A percentile compares a stretch with the other conserved stretches of the same genome.
These are phyloP conservation scores for Aegilops speltoides DNA, from an alignment of 176 grass and related monocot genomes.

Conservation along the genomic window DNA sequence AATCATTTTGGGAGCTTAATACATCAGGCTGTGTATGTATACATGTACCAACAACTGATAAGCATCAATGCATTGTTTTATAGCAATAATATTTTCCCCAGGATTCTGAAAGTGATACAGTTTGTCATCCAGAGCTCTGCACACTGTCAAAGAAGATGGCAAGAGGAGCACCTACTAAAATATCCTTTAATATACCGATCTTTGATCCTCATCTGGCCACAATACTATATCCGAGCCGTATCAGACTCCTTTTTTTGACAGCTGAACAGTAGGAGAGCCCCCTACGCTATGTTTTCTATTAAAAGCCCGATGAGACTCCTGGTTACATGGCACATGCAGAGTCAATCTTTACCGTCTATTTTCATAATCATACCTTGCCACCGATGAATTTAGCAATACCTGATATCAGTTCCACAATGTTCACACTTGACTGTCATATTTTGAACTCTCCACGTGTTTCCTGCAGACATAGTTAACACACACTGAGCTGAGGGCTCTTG, in stretches of 20 bases:
- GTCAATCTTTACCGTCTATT: conserved; percentile 85
- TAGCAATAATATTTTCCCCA: background rate
- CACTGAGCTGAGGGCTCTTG: conserved; percentile 77
- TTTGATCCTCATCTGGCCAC: conserved; percentile 95
- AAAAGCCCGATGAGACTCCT: conserved; percentile 24
- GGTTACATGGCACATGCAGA: conserved; percentile 64
- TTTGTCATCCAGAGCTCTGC: conserved; percentile 89
- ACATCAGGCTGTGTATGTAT: background rate
- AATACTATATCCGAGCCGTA: conserved; percentile 88
- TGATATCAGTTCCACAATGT: conserved; percentile 5
- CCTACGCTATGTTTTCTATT: no score
- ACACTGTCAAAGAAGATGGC: conserved; percentile 83
- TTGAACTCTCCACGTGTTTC: conserved; percentile 6
- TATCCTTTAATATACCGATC: conserved; percentile 92
- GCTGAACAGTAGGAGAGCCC: no score
- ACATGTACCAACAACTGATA: background rate
- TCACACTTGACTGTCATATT: background rate
- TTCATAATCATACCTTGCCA: conserved; percentile 92
- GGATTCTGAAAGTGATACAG: conserved; percentile 20
- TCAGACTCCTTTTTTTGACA: conserved; percentile 37
- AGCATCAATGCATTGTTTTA: background rate
- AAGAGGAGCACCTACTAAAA: conserved; percentile 68
- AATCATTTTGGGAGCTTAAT: background rate
- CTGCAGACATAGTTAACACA: conserved; percentile 84
- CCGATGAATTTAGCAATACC: conserved; percentile 46